phyloP scores from a whole-genome alignment of 2,329 filamentous ascomycete species.

The Colletotrichum simmondsii region DNA sequence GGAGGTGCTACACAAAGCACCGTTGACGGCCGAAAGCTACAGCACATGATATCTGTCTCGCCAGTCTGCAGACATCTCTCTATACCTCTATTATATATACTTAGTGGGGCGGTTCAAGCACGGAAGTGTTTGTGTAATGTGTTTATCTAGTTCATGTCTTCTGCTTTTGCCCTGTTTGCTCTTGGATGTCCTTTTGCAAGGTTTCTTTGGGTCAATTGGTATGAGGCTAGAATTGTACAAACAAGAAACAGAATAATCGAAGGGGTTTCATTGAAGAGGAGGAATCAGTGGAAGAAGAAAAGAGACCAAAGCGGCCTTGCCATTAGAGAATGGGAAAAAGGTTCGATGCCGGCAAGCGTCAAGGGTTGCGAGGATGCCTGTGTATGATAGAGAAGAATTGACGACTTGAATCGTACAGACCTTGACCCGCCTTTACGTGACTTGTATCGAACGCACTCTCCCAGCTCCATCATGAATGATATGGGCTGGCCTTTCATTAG shows the following conservation, averaged over 20 bases:
- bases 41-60: conserved; percentile 26
- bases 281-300: not conserved
- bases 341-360: not conserved
- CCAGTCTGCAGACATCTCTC: conserved; percentile 5
- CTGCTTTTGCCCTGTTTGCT: not conserved
- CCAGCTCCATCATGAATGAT: not conserved
- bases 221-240: conserved; percentile 10
- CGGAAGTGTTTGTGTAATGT: conserved; percentile 26
- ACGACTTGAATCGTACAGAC: conserved; percentile 11
- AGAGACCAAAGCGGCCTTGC: not conserved
- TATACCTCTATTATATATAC: conserved; percentile 25
- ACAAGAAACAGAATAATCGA: not conserved
- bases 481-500: not conserved
- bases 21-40: conserved; percentile 21
- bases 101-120: conserved; percentile 14
- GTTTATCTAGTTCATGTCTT: conserved; percentile 20
- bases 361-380: not conserved
- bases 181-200: not conserved
- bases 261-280: not conserved
- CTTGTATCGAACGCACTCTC: not conserved
- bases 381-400: conserved; percentile 26
- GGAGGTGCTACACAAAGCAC: not conserved
- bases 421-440: not conserved
- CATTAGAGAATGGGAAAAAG: not conserved
- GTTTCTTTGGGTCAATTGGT: not conserved